Conservation (phyloP, 306 rosid genomes). For the Citrullus colocynthis region DNA sequence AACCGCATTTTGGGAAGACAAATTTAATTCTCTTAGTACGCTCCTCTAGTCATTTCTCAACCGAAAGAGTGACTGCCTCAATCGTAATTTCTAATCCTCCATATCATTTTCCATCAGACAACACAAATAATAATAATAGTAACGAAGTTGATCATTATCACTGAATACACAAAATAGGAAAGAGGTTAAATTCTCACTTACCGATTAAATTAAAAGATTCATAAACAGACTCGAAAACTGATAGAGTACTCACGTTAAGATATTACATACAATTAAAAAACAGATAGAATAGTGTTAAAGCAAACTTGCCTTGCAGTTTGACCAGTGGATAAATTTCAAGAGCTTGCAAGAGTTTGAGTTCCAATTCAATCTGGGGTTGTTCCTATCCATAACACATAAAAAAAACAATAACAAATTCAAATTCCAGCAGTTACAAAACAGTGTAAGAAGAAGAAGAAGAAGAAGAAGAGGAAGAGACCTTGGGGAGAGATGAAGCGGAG, state of each 20-base stretch:
- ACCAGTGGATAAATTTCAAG: slow-evolving; percentile 69
- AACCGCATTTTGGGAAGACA: not conserved
- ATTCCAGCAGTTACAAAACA: not conserved
- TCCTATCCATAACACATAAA: slow-evolving; percentile 34
- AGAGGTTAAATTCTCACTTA: not conserved
- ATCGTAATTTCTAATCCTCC: not conserved
- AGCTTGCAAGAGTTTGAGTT: slow-evolving; percentile 65
- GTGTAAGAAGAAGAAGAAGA: slow-evolving; percentile 7
- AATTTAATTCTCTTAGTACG: not conserved
- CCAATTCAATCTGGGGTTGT: slow-evolving; percentile 75
- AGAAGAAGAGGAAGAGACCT: slow-evolving; percentile 33
- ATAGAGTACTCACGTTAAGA: not conserved
- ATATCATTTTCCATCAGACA: not conserved
- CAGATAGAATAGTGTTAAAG: not conserved
- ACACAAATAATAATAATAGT: not conserved
- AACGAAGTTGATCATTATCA: not conserved
- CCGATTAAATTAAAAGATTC: not conserved
- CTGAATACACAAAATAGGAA: not conserved
- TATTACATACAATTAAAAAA: not conserved
- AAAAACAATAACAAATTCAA: not conserved
- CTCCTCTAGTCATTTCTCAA: not conserved
- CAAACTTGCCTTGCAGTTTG: slow-evolving; percentile 53
- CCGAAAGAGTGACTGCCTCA: not conserved
- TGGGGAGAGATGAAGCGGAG: slow-evolving; percentile 83
- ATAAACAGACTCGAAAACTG: not conserved